Evolutionary conservation across 768 basidiomycete species (phyloP), one percentile per base, ranked within the genome.

Genomic region (Russula abietina): DNA sequence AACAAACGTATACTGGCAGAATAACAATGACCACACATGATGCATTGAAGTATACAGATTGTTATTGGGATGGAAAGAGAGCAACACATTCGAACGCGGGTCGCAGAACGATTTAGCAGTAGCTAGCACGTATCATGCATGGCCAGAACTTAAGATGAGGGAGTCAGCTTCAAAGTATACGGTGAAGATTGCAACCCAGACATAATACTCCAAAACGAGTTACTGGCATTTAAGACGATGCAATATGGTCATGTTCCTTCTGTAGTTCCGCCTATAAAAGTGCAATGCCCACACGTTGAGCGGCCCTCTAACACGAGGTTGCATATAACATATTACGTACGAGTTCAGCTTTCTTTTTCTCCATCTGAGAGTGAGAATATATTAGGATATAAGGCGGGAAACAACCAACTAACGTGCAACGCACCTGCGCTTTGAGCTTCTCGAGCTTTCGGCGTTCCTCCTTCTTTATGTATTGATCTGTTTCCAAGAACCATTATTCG

Each of bases 391-490:
- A 41, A 26, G 45, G n/a, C 6, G 9, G 12, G 30, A 11, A 17
- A 14, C 17, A 17, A 16, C 5, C 3, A 51, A 33, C 7, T 12
- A 57, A 49, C 3, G 10, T 3, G 30, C 12, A 22, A 69, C 81
- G 26, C 60, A 87, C 88, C 77, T 81, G 68, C 17, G 72, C 75
- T 75, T 71, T 81, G 72, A 90, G 71, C 73, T 88, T 88, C 69
- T 77, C 74, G 46, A 90, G 69, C 59, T 83, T 78, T 67, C 79
- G 81, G 14, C 72, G 69, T 61, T 89, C 88, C 59, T 84, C 84
- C 62, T 75, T 72, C 59, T 80, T 83, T 52, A 80, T 77, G 66
- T 84, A 89, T 74, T 88, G 80, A 61, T 88, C 88, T 90, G 66
- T 41, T 39, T 52, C 24, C 56, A 22, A 30, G 33, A 33, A 22